phyloP scores from a whole-genome alignment of 345 rosid species.

The Citrus sp. region DNA sequence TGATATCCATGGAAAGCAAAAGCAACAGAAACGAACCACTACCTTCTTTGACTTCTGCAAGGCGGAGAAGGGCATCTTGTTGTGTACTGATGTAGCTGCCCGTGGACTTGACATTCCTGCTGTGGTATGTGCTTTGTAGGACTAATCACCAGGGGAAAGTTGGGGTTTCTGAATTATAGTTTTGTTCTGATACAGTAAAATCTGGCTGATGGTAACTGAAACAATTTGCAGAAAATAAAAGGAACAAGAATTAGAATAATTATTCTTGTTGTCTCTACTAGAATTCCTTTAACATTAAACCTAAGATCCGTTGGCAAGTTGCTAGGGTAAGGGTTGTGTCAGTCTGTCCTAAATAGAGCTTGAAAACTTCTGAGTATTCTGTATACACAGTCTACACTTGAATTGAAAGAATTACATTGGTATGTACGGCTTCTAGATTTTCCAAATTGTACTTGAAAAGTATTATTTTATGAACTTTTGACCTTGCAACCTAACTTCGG shows the following conservation, averaged over 20 bases:
- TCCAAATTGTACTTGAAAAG: neutral
- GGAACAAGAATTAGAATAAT: neutral
- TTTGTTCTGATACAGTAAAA: neutral
- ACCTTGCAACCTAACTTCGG: neutral
- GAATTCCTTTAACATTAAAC: neutral
- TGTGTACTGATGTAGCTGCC: constrained; percentile 97
- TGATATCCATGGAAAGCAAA: constrained; percentile 93
- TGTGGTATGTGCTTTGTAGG: constrained; percentile 51
- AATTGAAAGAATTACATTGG: neutral
- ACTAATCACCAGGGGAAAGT: neutral
- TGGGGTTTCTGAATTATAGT: neutral
- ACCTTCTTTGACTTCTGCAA: constrained; percentile 95
- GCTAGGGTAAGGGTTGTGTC: neutral
- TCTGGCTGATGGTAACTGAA: neutral
- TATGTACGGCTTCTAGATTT: neutral
- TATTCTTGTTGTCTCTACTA: neutral
- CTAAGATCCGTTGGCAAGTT: neutral
- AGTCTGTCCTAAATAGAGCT: neutral
- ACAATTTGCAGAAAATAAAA: neutral
- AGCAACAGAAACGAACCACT: constrained; percentile 85
- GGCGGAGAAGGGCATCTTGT: constrained; percentile 87
- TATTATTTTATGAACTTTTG: neutral
- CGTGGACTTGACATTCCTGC: constrained; percentile 99
- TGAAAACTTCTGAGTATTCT: neutral
- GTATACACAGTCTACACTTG: neutral